These are phyloP conservation scores for Hippophae tibetana DNA, from an alignment of 306 rosid genomes.

Conservation along the genomic window DNA sequence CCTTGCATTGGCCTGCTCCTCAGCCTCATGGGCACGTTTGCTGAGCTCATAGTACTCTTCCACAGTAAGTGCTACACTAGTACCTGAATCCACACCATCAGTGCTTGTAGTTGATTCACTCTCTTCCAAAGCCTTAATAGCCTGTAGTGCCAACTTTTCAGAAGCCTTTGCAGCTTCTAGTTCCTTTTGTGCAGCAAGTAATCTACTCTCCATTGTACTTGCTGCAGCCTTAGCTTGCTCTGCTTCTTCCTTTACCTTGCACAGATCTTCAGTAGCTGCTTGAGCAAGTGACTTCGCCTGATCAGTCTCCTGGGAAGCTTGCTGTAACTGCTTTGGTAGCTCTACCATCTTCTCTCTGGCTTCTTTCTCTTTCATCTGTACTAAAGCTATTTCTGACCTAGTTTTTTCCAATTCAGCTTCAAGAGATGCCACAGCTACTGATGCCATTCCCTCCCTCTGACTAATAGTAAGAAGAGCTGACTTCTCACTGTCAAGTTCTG, in stretches of 20 bases:
- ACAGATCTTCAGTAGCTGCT: conserved; percentile 58
- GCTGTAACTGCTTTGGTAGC: conserved; percentile 72
- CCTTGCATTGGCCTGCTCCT: conserved; percentile 72
- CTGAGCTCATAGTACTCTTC: conserved; percentile 96
- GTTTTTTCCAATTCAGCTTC: conserved; percentile 81
- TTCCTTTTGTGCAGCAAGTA: conserved; percentile 83
- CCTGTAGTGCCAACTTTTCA: conserved; percentile 75
- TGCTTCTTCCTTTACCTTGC: conserved; percentile 64
- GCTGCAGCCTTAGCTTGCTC: conserved; percentile 96
- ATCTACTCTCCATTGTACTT: conserved; percentile 75
- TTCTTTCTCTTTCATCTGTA: conserved; percentile 93
- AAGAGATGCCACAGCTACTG: conserved; percentile 79
- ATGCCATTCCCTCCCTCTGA: conserved; percentile 98
- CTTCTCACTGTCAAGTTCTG: conserved; percentile 77
- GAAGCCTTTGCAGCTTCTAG: conserved; percentile 96
- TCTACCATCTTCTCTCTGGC: conserved; percentile 64
- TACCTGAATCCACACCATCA: conserved; percentile 40
- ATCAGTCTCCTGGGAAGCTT: conserved; percentile 73
- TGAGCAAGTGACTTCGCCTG: conserved; percentile 71
- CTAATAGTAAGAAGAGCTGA: conserved; percentile 50
- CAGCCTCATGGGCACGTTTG: conserved; percentile 87
- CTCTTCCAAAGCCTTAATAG: conserved; percentile 91
- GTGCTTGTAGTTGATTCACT: conserved; percentile 59
- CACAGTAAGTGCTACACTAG: conserved; percentile 69
- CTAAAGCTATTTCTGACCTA: conserved; percentile 72